phyloP scores from a whole-genome alignment of 495 filamentous ascomycete species.

The Xeromyces bisporus region DNA sequence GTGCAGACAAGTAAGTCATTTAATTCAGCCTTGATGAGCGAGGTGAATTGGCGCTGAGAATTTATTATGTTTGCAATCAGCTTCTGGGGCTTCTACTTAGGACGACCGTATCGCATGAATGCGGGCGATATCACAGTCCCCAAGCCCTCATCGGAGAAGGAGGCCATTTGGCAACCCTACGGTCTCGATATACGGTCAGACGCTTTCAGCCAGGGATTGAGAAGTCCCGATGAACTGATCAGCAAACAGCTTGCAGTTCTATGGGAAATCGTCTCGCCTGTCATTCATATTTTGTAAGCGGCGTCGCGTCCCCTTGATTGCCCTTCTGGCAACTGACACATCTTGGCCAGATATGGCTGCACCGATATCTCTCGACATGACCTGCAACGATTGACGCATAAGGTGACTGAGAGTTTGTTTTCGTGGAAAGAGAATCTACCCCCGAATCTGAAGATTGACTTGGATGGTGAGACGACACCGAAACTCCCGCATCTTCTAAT shows the following conservation, averaged over 20 bases:
- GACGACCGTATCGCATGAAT: slow-evolving; percentile 29
- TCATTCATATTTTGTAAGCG: slow-evolving; percentile 30
- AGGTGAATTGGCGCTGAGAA: no score
- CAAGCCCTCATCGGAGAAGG: slow-evolving; percentile 26
- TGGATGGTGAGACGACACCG: slow-evolving; percentile 19
- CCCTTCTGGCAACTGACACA: not conserved
- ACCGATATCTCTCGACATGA: slow-evolving; percentile 28
- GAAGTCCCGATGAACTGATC: slow-evolving; percentile 25
- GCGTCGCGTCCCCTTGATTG: not conserved
- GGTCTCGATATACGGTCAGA: slow-evolving; percentile 15
- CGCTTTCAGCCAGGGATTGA: slow-evolving; percentile 10
- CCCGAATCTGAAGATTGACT: slow-evolving; percentile 23
- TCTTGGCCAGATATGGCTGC: slow-evolving; percentile 21
- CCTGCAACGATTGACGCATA: slow-evolving; percentile 26
- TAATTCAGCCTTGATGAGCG: no score
- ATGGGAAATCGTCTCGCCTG: slow-evolving; percentile 33
- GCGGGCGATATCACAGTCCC: slow-evolving; percentile 28
- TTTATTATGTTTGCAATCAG: no score
- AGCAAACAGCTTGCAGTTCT: slow-evolving; percentile 28
- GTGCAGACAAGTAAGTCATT: slow-evolving; percentile 33
- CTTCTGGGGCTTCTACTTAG: slow-evolving; percentile 34
- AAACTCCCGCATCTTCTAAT: slow-evolving; percentile 31
- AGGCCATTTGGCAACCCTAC: slow-evolving; percentile 28
- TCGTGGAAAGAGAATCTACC: slow-evolving; percentile 32
- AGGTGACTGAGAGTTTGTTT: slow-evolving; percentile 28